Evolutionary conservation across 2,329 filamentous ascomycete species (phyloP).

Genomic region (Ophiocordyceps camponoti-leonardi): DNA sequence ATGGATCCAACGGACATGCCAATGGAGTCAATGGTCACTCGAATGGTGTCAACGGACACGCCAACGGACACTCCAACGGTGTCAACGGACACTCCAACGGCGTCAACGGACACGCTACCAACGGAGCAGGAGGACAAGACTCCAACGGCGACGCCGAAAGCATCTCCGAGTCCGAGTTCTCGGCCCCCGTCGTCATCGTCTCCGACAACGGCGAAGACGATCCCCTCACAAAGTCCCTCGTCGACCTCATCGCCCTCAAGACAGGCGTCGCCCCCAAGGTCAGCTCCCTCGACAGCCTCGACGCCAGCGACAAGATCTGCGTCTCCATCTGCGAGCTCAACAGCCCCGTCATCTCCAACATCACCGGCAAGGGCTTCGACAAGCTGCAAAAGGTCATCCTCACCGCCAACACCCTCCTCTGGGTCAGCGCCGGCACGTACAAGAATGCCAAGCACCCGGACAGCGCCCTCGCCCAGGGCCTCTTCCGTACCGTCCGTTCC

Average conservation of each 20-base stretch:
- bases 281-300: slow-evolving; percentile 5
- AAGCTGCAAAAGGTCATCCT: slow-evolving; percentile 18
- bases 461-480: slow-evolving; percentile 25
- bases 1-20: neutral
- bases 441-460: slow-evolving; percentile 17
- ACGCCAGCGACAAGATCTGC: slow-evolving; percentile 8
- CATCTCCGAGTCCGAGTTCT: neutral
- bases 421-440: slow-evolving; percentile 23
- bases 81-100: neutral
- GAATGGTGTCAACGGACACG: neutral
- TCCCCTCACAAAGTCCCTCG: slow-evolving; percentile 6
- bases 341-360: slow-evolving; percentile 21
- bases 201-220: slow-evolving; percentile 6
- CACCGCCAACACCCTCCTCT: slow-evolving; percentile 17
- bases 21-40: slow-evolving; percentile 1
- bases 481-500: slow-evolving; percentile 27
- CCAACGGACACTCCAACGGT: neutral
- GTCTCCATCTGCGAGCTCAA: slow-evolving; percentile 28
- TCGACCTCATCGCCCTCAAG: slow-evolving; percentile 6
- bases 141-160: neutral
- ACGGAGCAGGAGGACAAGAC: neutral
- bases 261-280: slow-evolving; percentile 7
- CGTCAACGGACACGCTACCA: neutral
- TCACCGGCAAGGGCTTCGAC: slow-evolving; percentile 20
- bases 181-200: slow-evolving; percentile 8